Percentiles rank a stretch among this genome's conserved stretches.
Evolutionary conservation across 805 yeast genomes (phyloP).

Genomic region (Wickerhamiella siamensis): DNA sequence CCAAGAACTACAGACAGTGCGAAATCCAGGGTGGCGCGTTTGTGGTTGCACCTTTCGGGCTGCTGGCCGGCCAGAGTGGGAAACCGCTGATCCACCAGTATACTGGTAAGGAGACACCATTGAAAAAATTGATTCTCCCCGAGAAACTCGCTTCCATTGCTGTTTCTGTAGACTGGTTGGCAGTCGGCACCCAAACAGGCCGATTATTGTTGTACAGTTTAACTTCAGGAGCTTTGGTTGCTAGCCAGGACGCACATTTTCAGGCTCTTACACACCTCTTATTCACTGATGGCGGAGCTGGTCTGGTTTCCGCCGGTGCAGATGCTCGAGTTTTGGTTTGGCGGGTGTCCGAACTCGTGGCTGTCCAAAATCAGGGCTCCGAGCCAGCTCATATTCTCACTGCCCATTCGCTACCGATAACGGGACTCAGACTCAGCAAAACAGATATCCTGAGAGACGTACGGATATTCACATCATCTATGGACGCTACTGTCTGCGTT

Average conservation of each 20-base stretch:
- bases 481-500: constrained; percentile 60
- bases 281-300: constrained; percentile 49
- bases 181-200: constrained; percentile 66
- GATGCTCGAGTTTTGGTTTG: constrained; percentile 73
- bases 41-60: constrained; percentile 35
- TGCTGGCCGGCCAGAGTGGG: constrained; percentile 50
- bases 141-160: constrained; percentile 53
- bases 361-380: constrained; percentile 24
- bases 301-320: constrained; percentile 57
- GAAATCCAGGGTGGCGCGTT: constrained; percentile 26
- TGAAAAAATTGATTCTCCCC: constrained; percentile 74
- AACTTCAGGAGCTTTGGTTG: constrained; percentile 54
- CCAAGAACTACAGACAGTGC: constrained; percentile 14
- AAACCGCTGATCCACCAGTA: constrained; percentile 69
- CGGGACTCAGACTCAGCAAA: constrained; percentile 31
- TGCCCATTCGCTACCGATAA: constrained; percentile 34
- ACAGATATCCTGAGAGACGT: constrained; percentile 46
- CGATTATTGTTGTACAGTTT: constrained; percentile 76
- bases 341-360: constrained; percentile 48
- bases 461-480: constrained; percentile 52
- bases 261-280: constrained; percentile 51
- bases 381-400: constrained; percentile 20
- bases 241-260: constrained; percentile 71
- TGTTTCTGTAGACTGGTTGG: constrained; percentile 33
- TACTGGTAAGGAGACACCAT: constrained; percentile 47